Base-by-base conservation (phyloP, 768 basidiomycete genomes). In the Cystofilobasidium capitatum region DNA sequence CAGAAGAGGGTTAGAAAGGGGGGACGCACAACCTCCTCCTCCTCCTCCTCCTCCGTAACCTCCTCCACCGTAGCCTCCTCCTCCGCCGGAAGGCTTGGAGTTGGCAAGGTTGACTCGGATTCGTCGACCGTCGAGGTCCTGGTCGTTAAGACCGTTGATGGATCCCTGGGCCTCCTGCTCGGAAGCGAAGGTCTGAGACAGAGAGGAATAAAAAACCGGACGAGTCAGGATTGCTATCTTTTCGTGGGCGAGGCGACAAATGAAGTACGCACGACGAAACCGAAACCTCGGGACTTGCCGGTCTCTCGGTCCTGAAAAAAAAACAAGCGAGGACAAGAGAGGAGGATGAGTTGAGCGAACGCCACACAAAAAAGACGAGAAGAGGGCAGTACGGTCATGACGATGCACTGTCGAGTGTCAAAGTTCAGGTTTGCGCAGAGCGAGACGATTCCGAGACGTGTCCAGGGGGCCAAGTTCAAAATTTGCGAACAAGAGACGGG, bases 301-400 rank as follows among this genome's bases (percentile, higher is more conserved):
- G 94, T 97, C 76, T 96, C 94, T 76, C 92, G 90, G 81, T 98
- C 93, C 81, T 90, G 88, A 92, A 94, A 94, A 88, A 88, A 20
- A 12, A 51, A 29, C 49, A 20, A 3, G 6, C 6, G 31, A 29
- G 29, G 6, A 6, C 29, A 33, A 55, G 29, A 10, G 51, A 31
- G 51, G 51, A 13, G 51, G 31, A 14, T 2, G 14, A 17, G 29
- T 17, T 22, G 2, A 29, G 51, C 2, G 2, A 33, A 33, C 5
- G 13, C 29, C n/a, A n/a, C n/a, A n/a, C n/a, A n/a, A 33, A 17
- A 16, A 55, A 29, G 33, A 7, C 9, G 17, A 33, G 26, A 55
- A 17, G 33, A 31, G 13, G 51, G 51, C 3, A 2, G 26, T 29
- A 55, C 51, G 51, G 51, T 55, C 51, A 55, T 55, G 51, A 55